These are phyloP conservation scores for Komagataea norvegica DNA, from an alignment of 1,139 yeast genomes.

Conservation along the genomic window DNA sequence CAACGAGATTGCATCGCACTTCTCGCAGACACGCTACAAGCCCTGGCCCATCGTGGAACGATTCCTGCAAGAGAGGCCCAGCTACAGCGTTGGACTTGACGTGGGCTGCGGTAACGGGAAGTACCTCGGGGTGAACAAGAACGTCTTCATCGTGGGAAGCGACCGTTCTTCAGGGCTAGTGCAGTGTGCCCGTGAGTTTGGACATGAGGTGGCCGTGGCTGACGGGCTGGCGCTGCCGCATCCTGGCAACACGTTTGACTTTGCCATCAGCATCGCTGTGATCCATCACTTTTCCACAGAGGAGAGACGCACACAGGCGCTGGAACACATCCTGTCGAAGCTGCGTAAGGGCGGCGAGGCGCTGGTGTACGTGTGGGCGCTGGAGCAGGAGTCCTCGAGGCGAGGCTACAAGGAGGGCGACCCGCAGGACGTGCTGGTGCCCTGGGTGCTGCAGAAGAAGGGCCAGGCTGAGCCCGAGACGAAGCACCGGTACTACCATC, in stretches of 20 bases:
- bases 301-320: conserved; percentile 72
- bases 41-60: conserved; percentile 96
- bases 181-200: conserved; percentile 58
- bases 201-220: conserved; percentile 53
- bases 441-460: conserved; percentile 65
- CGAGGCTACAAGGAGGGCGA: conserved; percentile 35
- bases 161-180: conserved; percentile 79
- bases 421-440: conserved; percentile 91
- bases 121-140: conserved; percentile 66
- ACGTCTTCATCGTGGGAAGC: conserved; percentile 70
- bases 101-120: conserved; percentile 98
- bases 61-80: conserved; percentile 43
- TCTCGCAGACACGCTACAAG: conserved; percentile 87
- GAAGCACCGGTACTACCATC: conserved; percentile 81
- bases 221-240: conserved; percentile 73
- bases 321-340: conserved; percentile 58
- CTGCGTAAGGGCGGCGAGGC: conserved; percentile 60
- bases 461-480: conserved; percentile 32
- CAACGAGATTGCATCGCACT: conserved; percentile 87
- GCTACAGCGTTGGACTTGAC: conserved; percentile 55
- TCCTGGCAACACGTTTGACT: conserved; percentile 57
- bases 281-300: conserved; percentile 91
- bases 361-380: conserved; percentile 91
- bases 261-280: conserved; percentile 94
- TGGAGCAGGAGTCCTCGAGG: conserved; percentile 76